phyloP scores from a whole-genome alignment of 2,329 filamentous ascomycete species.

The Calcarisporium arbuscula region DNA sequence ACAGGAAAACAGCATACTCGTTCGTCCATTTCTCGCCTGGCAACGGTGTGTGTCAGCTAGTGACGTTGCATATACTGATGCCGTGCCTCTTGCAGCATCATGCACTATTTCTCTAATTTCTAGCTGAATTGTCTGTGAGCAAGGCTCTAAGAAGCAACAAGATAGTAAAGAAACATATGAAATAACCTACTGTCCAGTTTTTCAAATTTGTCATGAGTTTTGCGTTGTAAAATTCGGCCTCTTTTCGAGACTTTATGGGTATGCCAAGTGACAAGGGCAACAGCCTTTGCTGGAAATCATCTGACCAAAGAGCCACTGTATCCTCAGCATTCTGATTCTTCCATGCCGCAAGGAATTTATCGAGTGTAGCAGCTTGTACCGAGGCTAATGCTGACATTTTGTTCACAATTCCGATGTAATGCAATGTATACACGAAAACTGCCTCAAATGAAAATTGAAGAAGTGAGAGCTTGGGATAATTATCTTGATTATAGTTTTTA shows the following conservation, averaged over 20 bases:
- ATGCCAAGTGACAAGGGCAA: background rate
- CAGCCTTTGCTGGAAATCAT: background rate
- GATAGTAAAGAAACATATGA: no score
- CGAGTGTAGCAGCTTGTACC: background rate
- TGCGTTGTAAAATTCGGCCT: background rate
- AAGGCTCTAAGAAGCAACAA: no score
- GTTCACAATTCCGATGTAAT: background rate
- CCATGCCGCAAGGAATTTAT: slow-evolving; percentile 1
- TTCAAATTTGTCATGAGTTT: background rate
- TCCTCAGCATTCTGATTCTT: background rate
- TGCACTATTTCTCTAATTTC: slow-evolving; percentile 3
- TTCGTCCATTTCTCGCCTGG: slow-evolving; percentile 3
- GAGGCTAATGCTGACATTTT: background rate
- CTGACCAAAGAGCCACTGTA: slow-evolving; percentile 1
- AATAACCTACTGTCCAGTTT: slow-evolving; percentile 1
- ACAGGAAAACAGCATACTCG: slow-evolving; percentile 5
- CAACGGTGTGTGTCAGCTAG: slow-evolving; percentile 4
- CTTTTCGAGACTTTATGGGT: background rate
- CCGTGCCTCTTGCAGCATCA: background rate
- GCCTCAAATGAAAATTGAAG: no score
- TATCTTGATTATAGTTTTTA: no score
- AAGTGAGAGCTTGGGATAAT: no score
- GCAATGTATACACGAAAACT: slow-evolving; percentile 1
- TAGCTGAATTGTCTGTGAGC: no score
- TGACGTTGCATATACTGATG: slow-evolving; percentile 1